Conservation (phyloP, 345 rosid genomes). For the Luvunga scandens region DNA sequence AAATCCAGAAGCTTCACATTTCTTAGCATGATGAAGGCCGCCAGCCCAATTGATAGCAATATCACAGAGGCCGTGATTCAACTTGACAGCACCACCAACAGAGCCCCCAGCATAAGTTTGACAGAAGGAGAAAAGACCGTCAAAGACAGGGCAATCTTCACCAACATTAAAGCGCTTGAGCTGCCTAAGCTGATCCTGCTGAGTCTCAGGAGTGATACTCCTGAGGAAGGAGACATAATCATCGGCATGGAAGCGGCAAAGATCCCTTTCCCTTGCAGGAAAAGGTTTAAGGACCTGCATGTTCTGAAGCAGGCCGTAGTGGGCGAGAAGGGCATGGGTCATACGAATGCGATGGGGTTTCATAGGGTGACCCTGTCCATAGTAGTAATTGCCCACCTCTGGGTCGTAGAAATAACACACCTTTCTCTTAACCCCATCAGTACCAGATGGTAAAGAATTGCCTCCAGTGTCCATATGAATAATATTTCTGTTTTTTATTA, state of each 20-base stretch:
- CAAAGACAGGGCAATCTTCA: too few species aligned
- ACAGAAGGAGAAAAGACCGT: too few species aligned
- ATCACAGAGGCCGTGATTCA: too few species aligned
- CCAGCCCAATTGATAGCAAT: too few species aligned
- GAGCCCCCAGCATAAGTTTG: too few species aligned
- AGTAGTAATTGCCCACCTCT: constrained; percentile 63
- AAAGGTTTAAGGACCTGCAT: constrained; percentile 62
- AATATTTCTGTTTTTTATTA: not conserved
- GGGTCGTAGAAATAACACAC: constrained; percentile 65
- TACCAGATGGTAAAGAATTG: constrained; percentile 53
- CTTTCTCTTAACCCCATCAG: constrained; percentile 62
- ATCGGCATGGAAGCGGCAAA: constrained; percentile 63
- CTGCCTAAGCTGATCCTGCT: constrained; percentile 59
- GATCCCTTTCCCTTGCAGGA: constrained; percentile 61
- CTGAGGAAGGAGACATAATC: constrained; percentile 58
- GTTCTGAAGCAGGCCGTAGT: constrained; percentile 63
- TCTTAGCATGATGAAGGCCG: too few species aligned
- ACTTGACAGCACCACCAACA: too few species aligned
- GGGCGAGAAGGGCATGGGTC: constrained; percentile 65
- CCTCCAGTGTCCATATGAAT: constrained; percentile 41
- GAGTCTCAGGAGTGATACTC: constrained; percentile 56
- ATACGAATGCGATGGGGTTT: constrained; percentile 66
- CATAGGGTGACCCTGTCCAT: too few species aligned
- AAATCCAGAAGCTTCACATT: too few species aligned
- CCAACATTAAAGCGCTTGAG: constrained; percentile 65